Base-by-base conservation (phyloP, 768 basidiomycete genomes). In the Mycena kentingensis region DNA sequence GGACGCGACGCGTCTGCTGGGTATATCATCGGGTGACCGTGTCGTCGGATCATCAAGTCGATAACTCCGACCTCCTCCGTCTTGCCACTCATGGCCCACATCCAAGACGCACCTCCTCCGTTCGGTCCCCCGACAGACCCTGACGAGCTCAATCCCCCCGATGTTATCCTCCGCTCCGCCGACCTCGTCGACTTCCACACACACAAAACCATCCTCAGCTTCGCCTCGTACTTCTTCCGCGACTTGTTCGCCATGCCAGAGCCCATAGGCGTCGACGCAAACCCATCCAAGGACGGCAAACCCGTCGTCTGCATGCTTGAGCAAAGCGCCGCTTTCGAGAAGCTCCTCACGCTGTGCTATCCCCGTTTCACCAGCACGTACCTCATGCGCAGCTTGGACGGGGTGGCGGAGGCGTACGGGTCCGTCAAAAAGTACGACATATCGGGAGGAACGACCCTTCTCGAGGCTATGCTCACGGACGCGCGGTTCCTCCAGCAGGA, bases 121-220 rank as follows among this genome's bases (percentile, higher is more conserved):
- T 42, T 42, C 41, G 22, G 11, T 19, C 22, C 41, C 19, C 7
- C 41, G 13, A n/a, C 8, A 10, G 15, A 15, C 21, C 22, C 41
- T 7, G 22, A 42, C 24, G 13, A 42, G 22, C 25, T 27, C 22
- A 42, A 42, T 26, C 22, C 54, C 3, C 46, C 58, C n/a, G 68
- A 70, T 52, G 49, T 67, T 35, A 57, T 68, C 27, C 58, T 72
- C 24, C 64, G 59, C 22, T 61, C 67, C 13, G 52, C 56, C 31
- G 69, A 72, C 45, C 34, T 42, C 31, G 56, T 65, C 45, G 55
- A 63, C 46, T 70, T 69, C 54, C 62, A 50, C 24, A 65, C 66
- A 25, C 66, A 63, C 53, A 61, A 63, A 19, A 41, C 43, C 12
- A 67, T 69, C 19, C 66, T 73, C 13, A 36, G 60, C 24, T 56